Conservation (phyloP, 1,139 yeast genomes). For the Yamadazyma trypodendri region DNA sequence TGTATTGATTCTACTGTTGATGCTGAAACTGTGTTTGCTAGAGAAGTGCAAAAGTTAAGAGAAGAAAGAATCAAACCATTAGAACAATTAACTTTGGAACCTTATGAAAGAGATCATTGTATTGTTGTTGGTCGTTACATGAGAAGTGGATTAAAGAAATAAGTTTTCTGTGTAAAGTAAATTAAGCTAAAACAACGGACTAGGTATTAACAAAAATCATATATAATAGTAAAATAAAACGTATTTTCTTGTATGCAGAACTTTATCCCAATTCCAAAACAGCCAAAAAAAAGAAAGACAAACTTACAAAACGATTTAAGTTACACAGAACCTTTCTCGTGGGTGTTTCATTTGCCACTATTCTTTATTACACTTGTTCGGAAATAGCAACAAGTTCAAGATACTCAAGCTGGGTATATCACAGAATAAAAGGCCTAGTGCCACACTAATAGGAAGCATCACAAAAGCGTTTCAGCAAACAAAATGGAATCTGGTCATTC, state of each 20-base stretch:
- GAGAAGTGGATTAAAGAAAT: constrained; percentile 78
- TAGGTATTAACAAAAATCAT: neutral
- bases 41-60: constrained; percentile 98
- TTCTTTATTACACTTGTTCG: too few relatives aligned
- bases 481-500: too few relatives aligned
- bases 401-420: too few relatives aligned
- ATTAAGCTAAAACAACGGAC: neutral
- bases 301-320: too few relatives aligned
- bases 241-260: neutral
- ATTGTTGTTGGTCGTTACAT: constrained; percentile 94
- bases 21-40: constrained; percentile 98
- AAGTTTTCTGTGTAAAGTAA: constrained; percentile 13
- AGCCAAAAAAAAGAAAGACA: neutral
- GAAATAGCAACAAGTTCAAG: too few relatives aligned
- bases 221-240: neutral
- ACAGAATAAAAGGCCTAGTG: too few relatives aligned
- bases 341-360: too few relatives aligned
- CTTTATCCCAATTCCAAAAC: neutral
- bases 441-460: too few relatives aligned
- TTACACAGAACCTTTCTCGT: too few relatives aligned
- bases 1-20: constrained; percentile 99
- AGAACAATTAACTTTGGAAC: constrained; percentile 98
- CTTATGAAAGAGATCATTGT: constrained; percentile 99
- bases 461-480: too few relatives aligned
- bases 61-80: constrained; percentile 98